Conservation (phyloP, 2,329 filamentous ascomycete genomes). For the Beauveria sp. region DNA sequence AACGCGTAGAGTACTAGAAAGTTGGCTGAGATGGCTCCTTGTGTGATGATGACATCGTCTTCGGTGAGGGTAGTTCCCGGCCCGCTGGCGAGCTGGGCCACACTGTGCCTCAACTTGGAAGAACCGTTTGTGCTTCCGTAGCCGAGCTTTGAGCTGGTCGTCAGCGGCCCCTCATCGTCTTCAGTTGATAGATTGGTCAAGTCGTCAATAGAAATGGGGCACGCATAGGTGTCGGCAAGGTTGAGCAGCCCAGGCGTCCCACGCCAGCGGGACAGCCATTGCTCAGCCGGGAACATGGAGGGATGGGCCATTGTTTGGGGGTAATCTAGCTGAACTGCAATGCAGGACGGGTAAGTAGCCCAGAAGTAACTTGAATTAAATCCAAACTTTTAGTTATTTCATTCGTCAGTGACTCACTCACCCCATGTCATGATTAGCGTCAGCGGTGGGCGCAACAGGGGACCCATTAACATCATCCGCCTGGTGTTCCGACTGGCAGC, state of each 20-base stretch:
- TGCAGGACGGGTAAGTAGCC: too few relatives aligned
- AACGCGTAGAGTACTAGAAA: slow-evolving; percentile 70
- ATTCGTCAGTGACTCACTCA: too few relatives aligned
- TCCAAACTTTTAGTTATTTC: too few relatives aligned
- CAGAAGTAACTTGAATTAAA: too few relatives aligned
- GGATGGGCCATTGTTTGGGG: slow-evolving; percentile 16
- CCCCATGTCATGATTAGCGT: too few relatives aligned
- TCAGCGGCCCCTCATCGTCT: slow-evolving; percentile 35
- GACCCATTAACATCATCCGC: too few relatives aligned
- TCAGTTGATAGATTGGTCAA: slow-evolving; percentile 52
- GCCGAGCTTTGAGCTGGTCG: slow-evolving; percentile 50
- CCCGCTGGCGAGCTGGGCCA: slow-evolving; percentile 58
- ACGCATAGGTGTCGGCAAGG: slow-evolving; percentile 71
- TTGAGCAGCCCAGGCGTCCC: slow-evolving; percentile 53
- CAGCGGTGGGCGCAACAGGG: too few relatives aligned
- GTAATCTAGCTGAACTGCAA: too few relatives aligned
- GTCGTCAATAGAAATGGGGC: slow-evolving; percentile 65
- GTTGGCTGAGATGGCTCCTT: slow-evolving; percentile 80
- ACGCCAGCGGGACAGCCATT: slow-evolving; percentile 59
- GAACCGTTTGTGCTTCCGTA: slow-evolving; percentile 71
- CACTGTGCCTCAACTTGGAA: slow-evolving; percentile 51
- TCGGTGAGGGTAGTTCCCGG: slow-evolving; percentile 37
- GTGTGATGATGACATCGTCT: slow-evolving; percentile 67
- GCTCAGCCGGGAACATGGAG: slow-evolving; percentile 59
- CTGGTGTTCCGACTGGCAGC: too few relatives aligned